Evolutionary conservation across 495 filamentous ascomycete genomes (phyloP).

Genomic region (Neurospora sp.): DNA sequence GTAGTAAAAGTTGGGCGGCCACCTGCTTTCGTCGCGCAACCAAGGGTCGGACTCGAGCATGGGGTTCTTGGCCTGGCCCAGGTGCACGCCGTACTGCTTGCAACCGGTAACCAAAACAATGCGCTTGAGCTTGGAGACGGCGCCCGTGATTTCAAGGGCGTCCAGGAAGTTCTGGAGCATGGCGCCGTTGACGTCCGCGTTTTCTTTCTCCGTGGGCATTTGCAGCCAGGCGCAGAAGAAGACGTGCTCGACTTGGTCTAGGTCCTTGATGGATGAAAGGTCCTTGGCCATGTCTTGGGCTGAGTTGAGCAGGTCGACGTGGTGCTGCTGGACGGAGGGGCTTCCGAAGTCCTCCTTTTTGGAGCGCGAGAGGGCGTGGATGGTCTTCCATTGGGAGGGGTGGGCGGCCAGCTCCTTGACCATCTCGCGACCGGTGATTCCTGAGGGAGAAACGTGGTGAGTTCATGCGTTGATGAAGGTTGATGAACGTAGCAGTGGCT

Average conservation of each 20-base stretch:
- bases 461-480: not conserved
- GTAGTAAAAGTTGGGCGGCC: constrained; percentile 41
- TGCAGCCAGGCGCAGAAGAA: constrained; percentile 42
- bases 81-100: constrained; percentile 50
- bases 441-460: constrained; percentile 8
- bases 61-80: constrained; percentile 42
- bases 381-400: constrained; percentile 26
- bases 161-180: constrained; percentile 44
- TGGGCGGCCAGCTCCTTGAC: constrained; percentile 31
- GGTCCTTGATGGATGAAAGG: constrained; percentile 27
- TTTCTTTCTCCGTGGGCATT: constrained; percentile 34
- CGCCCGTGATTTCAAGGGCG: constrained; percentile 36
- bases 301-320: constrained; percentile 33
- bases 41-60: constrained; percentile 35
- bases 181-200: constrained; percentile 31
- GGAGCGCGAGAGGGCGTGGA: constrained; percentile 36
- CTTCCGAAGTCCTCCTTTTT: constrained; percentile 27
- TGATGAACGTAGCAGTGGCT: not conserved
- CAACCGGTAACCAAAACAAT: constrained; percentile 43
- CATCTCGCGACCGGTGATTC: constrained; percentile 40
- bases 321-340: constrained; percentile 34
- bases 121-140: constrained; percentile 32
- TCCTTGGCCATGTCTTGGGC: constrained; percentile 33
- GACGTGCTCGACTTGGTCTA: constrained; percentile 24
- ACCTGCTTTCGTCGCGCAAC: constrained; percentile 9